A percentile compares a stretch with the other conserved stretches of the same genome.
Conservation (phyloP, 306 rosid species). For the Hylodesmum podocarpum region DNA sequence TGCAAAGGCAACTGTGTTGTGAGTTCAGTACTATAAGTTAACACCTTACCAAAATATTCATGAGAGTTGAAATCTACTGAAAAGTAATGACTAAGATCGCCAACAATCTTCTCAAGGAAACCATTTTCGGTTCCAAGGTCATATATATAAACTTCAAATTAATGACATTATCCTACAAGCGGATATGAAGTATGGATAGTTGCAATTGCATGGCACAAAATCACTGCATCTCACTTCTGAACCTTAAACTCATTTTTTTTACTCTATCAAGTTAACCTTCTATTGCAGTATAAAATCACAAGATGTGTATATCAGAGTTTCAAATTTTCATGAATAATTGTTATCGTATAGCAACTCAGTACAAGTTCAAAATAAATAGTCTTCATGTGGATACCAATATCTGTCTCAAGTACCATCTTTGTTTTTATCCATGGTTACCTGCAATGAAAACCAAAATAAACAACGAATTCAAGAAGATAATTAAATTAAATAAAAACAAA, state of each 20-base stretch:
- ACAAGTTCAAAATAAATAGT: slow-evolving; percentile 15
- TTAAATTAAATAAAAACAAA: neutral
- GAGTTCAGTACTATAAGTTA: neutral
- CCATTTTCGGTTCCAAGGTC: neutral
- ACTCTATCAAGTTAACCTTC: neutral
- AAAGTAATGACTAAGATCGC: neutral
- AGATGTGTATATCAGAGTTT: neutral
- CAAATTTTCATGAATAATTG: neutral
- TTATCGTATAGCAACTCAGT: neutral
- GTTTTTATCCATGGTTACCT: slow-evolving; percentile 41
- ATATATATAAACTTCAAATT: slow-evolving; percentile 2
- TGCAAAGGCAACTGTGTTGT: neutral
- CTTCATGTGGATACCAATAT: neutral
- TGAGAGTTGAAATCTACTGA: neutral
- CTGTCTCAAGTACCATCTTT: slow-evolving; percentile 24
- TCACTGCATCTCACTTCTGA: neutral
- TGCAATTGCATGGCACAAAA: slow-evolving; percentile 4
- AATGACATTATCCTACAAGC: neutral
- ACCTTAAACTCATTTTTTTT: slow-evolving; percentile 1
- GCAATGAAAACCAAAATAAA: slow-evolving; percentile 35
- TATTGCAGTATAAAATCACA: neutral
- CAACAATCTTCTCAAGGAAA: neutral
- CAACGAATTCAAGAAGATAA: slow-evolving; percentile 13
- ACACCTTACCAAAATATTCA: neutral
- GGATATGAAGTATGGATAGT: neutral